Evolutionary conservation across 768 basidiomycete species (phyloP), one percentile per base, ranked within the genome.

Genomic region (Naganishia friedmannii): DNA sequence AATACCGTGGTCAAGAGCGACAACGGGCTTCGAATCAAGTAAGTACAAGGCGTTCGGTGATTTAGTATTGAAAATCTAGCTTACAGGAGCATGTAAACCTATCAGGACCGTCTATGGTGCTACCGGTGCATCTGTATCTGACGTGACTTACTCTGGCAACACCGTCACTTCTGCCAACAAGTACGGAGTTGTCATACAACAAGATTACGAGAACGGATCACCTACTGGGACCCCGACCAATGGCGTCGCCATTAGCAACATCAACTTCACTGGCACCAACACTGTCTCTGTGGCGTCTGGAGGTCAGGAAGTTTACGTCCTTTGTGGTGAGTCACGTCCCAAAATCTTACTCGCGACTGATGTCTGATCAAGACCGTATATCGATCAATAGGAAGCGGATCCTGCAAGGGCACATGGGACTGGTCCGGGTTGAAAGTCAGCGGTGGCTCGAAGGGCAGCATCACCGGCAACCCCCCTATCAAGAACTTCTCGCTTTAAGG

Each of bases 131-230:
- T 65, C 66, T 1, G 75, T 78, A 34, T 70, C 74, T n/a, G 63
- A 67, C 45, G 57, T 78, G 28, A 68, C 60, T 7, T 78, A 78
- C 65, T 67, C 69, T 21, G 75, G 72, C 60, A 73, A 73, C 70
- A 70, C 68, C 17, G 66, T 66, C 31, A 70, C 70, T 9, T 32
- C 54, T 15, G 58, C 68, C 10, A 81, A 79, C 0, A 23, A 76
- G 34, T 89, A 85, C 68, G 88, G 88, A 37, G 79, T 89, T 0
- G 65, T 89, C 70, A 87, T 89, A 42, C 86, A 87, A 75, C 86
- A 87, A 84, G 88, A 86, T 74, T 88, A 89, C 75, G 87, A 88
- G 34, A 56, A 74, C 65, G 68, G 70, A 31, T 28, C 58, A 28
- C 66, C 70, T 31, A 73, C 86, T 19, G 85, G 85, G 21, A 85